phyloP scores from a whole-genome alignment of 2,329 filamentous ascomycete genomes.

The Sporothrix luriei region DNA sequence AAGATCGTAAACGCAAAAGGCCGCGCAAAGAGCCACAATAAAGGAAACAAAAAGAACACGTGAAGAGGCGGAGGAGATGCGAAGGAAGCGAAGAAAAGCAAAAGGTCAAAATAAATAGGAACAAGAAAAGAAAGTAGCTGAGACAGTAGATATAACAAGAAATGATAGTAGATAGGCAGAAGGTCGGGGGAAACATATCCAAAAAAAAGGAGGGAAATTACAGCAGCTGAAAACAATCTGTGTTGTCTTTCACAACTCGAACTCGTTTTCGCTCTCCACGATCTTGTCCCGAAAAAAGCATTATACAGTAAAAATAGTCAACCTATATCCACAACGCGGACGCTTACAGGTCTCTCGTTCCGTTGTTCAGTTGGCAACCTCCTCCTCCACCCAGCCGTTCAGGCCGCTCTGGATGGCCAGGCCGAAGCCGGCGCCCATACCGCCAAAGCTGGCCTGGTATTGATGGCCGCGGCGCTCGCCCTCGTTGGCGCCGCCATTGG shows the following conservation, averaged over 20 bases:
- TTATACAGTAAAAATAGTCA: background rate
- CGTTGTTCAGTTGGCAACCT: constrained; percentile 64
- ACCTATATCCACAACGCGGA: background rate
- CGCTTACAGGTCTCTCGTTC: constrained; percentile 36
- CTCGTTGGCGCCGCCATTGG: constrained; percentile 46
- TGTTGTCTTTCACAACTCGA: constrained; percentile 37
- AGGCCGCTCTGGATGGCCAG: constrained; percentile 65
- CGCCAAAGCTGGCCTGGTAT: constrained; percentile 65
- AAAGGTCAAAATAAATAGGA: constrained; percentile 8
- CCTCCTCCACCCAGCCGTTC: constrained; percentile 70
- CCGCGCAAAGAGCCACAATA: background rate
- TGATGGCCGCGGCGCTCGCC: constrained; percentile 65
- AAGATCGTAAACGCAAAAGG: background rate
- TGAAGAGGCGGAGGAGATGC: background rate
- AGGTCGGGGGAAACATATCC: constrained; percentile 30
- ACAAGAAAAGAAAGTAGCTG: constrained; percentile 36
- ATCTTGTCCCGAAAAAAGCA: background rate
- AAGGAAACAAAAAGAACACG: constrained; percentile 30
- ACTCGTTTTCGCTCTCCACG: background rate
- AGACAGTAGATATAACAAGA: constrained; percentile 23
- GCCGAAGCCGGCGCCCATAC: constrained; percentile 60
- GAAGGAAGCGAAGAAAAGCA: background rate
- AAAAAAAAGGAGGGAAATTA: constrained; percentile 40
- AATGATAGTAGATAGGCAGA: constrained; percentile 18
- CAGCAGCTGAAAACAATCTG: constrained; percentile 45